phyloP scores from a whole-genome alignment of 257 asterid species.

The Orobanche coerulescens region DNA sequence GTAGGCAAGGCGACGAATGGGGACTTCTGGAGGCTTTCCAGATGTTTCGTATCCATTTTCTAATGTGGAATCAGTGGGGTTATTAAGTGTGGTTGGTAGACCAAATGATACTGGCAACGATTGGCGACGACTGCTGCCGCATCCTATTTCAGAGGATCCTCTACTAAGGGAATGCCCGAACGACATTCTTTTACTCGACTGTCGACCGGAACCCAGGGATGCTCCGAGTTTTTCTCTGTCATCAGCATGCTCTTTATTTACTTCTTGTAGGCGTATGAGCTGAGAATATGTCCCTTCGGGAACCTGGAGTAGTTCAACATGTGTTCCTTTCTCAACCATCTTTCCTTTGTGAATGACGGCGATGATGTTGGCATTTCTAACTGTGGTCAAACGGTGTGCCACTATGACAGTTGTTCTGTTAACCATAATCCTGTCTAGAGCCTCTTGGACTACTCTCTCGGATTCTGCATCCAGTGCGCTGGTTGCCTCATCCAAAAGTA shows the following conservation, averaged over 20 bases:
- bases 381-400: conserved; percentile 65
- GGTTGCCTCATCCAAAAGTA: conserved; percentile 73
- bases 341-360: conserved; percentile 62
- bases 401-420: conserved; percentile 58
- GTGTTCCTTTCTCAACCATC: conserved; percentile 59
- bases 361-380: conserved; percentile 54
- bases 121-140: conserved; percentile 51
- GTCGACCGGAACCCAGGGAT: conserved; percentile 42
- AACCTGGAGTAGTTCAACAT: conserved; percentile 41
- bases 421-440: conserved; percentile 57
- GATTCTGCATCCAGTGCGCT: conserved; percentile 75
- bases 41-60: conserved; percentile 18
- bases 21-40: conserved; percentile 33
- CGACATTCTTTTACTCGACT: conserved; percentile 50
- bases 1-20: conserved; percentile 48
- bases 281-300: conserved; percentile 56
- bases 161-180: conserved; percentile 51
- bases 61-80: conserved; percentile 21
- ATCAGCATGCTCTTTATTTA: conserved; percentile 26
- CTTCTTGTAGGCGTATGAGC: conserved; percentile 49
- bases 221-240: conserved; percentile 34
- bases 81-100: conserved; percentile 29
- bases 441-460: conserved; percentile 63
- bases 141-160: conserved; percentile 60
- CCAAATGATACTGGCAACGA: conserved; percentile 46